These are phyloP conservation scores for Caulochytrium protostelioides DNA, from an alignment of 371 early-diverging fungal species.

Conservation along the genomic window DNA sequence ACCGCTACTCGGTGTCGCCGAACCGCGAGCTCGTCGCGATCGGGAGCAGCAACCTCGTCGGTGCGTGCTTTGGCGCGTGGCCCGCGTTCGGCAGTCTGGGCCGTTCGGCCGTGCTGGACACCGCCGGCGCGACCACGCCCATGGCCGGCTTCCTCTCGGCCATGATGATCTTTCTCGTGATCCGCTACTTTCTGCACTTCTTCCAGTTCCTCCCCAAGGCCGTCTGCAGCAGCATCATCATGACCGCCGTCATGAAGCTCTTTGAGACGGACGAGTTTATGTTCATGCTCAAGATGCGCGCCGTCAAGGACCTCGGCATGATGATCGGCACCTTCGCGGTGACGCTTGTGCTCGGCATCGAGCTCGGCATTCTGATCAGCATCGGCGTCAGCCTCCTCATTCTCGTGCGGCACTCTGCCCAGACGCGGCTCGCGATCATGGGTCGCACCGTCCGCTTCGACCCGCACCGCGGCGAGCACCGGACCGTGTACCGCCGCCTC, in stretches of 20 bases:
- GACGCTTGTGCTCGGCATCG: slow-evolving; percentile 64
- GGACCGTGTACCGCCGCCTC: too few species aligned
- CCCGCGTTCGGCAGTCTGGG: slow-evolving; percentile 79
- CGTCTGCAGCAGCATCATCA: slow-evolving; percentile 61
- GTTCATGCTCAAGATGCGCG: slow-evolving; percentile 58
- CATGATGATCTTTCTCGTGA: slow-evolving; percentile 45
- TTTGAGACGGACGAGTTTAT: slow-evolving; percentile 56
- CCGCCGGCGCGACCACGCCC: slow-evolving; percentile 72
- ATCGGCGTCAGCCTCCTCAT: slow-evolving; percentile 62
- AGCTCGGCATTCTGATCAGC: slow-evolving; percentile 72
- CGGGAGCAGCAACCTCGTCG: slow-evolving; percentile 58
- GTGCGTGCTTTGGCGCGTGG: slow-evolving; percentile 58
- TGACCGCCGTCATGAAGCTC: slow-evolving; percentile 60
- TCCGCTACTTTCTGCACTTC: slow-evolving; percentile 44
- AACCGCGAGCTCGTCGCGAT: slow-evolving; percentile 87
- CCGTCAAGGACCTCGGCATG: slow-evolving; percentile 47
- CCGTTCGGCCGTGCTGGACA: slow-evolving; percentile 69
- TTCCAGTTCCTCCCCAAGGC: slow-evolving; percentile 72
- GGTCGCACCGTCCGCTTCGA: slow-evolving; percentile 19
- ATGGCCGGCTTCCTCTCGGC: slow-evolving; percentile 62
- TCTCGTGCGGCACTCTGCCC: slow-evolving; percentile 47
- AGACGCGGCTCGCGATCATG: slow-evolving; percentile 20
- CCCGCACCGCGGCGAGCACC: slow-evolving; percentile 9
- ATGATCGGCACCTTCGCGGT: slow-evolving; percentile 54
- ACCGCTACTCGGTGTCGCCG: slow-evolving; percentile 68